Base-by-base conservation (phyloP, 2,329 filamentous ascomycete genomes). In the Scytalidium sp. region DNA sequence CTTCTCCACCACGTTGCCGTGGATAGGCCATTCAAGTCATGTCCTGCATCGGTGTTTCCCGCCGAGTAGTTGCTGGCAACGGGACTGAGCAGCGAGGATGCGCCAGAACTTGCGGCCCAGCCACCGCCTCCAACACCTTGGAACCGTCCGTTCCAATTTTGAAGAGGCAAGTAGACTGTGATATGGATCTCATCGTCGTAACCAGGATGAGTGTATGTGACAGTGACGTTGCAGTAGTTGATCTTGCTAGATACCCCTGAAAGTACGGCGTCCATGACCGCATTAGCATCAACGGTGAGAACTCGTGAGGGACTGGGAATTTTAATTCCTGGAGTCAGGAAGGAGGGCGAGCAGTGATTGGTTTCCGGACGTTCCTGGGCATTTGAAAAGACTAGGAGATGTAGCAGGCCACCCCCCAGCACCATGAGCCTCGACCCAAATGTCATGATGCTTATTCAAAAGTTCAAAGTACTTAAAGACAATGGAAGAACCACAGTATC, bases 41-140 rank as follows among this genome's bases (percentile, higher is more conserved):
- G 45, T 11, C 63, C 62, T 1, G 62, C 62, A 27, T 66, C 60
- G 1, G 61, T 62, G 6, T 55, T 60, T 11, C 52, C 53, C 10
- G 61, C 57, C 1, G 61, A 60, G 41, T 62, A 64, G 19, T 60
- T 60, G 22, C 60, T 58, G 9, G 41, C 50, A 3, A 64, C 17
- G 3, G 62, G 54, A 2, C 59, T 58, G 20, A 51, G 49, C 56
- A 64, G 62, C 19, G 39, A 43, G 25, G 27, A 46, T 19, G 60
- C 53, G 3, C 53, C 50, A 22, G 58, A 19, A n/a, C 65, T 64
- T 0, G 65, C 63, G 5, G 50, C 50, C 41, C 49, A 66, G 4
- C 65, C 66, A 4, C 61, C 62, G 8, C 67, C 66, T 1, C 67
- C 66, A 17, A 65, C 43, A 6, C 56, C 62, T 23, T 64, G 56